Evolutionary conservation across 441 rosid genomes (phyloP).

Genomic region (Aquilaria agallochum): DNA sequence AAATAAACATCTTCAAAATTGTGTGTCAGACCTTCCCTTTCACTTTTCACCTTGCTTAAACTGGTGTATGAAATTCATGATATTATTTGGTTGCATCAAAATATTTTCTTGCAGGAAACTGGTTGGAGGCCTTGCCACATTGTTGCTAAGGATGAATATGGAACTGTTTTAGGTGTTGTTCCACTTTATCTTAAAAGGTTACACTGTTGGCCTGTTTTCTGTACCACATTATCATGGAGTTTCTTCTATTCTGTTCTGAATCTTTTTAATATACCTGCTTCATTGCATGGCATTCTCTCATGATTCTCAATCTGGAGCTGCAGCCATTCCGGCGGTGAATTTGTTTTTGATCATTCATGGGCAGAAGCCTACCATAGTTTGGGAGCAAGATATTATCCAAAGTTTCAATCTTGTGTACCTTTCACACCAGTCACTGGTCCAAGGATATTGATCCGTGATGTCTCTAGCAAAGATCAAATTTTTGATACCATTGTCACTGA

Average conservation of each 20-base stretch:
- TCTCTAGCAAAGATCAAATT: conserved; percentile 59
- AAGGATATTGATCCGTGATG: conserved; percentile 66
- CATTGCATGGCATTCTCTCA: conserved; percentile 13
- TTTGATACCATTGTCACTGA: conserved; percentile 63
- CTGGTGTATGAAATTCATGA: no score
- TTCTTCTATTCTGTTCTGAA: conserved; percentile 9
- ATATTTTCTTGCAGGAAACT: conserved; percentile 58
- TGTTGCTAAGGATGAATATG: conserved; percentile 74
- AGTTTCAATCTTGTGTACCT: conserved; percentile 94
- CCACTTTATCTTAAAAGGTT: conserved; percentile 98
- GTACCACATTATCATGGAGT: conserved; percentile 10
- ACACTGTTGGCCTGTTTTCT: conserved; percentile 21
- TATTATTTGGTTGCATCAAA: no score
- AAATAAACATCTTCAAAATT: no score
- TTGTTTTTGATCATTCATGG: conserved; percentile 96
- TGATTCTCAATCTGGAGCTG: conserved; percentile 23
- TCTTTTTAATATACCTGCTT: conserved; percentile 13
- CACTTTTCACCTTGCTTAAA: no score
- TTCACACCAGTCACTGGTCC: conserved; percentile 96
- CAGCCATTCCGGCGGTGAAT: conserved; percentile 98
- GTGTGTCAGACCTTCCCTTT: no score
- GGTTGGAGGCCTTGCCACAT: conserved; percentile 91
- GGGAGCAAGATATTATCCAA: conserved; percentile 89
- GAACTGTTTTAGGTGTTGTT: conserved; percentile 69
- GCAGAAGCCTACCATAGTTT: conserved; percentile 92